phyloP scores from a whole-genome alignment of 306 rosid genomes.

The Astragalus glycyphyllos region DNA sequence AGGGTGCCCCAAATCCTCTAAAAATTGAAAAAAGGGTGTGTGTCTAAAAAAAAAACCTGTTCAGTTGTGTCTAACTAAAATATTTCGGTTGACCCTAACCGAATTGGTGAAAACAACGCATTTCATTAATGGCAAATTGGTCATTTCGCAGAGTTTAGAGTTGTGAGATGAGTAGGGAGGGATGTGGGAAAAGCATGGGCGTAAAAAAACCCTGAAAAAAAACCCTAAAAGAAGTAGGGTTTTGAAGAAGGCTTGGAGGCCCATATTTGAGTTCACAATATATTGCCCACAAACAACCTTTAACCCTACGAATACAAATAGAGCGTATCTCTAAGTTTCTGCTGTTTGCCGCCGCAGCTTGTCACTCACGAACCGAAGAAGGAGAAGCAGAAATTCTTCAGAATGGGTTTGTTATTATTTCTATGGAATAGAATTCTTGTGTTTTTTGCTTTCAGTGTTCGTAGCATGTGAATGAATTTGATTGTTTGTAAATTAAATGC shows the following conservation, averaged over 20 bases:
- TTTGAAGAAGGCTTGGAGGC: neutral
- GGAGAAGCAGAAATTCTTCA: conserved; percentile 9
- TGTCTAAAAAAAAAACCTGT: too few relatives aligned
- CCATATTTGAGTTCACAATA: neutral
- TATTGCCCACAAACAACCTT: conserved; percentile 4
- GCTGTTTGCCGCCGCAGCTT: conserved; percentile 7
- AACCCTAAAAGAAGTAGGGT: too few relatives aligned
- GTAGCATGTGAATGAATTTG: neutral
- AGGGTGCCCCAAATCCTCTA: too few relatives aligned
- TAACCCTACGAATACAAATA: conserved; percentile 42
- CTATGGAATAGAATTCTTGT: neutral
- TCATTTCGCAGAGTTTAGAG: too few relatives aligned
- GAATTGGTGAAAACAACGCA: too few relatives aligned
- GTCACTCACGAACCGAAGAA: neutral
- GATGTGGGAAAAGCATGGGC: too few relatives aligned
- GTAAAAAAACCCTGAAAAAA: too few relatives aligned
- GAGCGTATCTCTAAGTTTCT: neutral
- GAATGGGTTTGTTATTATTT: conserved; percentile 29
- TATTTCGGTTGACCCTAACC: too few relatives aligned
- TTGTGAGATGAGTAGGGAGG: too few relatives aligned
- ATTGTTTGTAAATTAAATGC: conserved; percentile 3
- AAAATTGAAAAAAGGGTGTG: too few relatives aligned
- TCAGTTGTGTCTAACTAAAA: too few relatives aligned
- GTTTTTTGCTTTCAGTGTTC: neutral
- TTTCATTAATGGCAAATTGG: too few relatives aligned